These are phyloP conservation scores for Xylaria sp. DNA, from an alignment of 2,329 filamentous ascomycete genomes.

Conservation along the genomic window DNA sequence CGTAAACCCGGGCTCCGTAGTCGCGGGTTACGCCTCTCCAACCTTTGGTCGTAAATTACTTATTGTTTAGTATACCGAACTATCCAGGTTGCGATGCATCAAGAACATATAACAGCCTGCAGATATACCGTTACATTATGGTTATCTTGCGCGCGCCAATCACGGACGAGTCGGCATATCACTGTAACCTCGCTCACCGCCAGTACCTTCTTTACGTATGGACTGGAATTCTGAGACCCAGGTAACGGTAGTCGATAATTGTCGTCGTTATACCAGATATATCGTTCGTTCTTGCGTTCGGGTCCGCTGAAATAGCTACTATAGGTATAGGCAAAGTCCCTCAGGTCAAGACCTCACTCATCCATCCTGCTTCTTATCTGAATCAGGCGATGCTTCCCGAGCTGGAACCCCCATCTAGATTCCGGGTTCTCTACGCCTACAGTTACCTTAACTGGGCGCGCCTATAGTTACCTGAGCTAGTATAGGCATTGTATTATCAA, in stretches of 20 bases:
- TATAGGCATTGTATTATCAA: background rate
- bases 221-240: background rate
- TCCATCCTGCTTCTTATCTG: conserved; percentile 10
- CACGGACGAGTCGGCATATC: background rate
- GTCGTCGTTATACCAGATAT: conserved; percentile 10
- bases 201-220: conserved; percentile 1
- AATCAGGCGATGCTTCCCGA: background rate
- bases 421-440: conserved; percentile 11
- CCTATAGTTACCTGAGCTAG: conserved; percentile 3
- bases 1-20: conserved; percentile 12
- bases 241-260: conserved; percentile 3
- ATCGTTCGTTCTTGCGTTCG: conserved; percentile 28
- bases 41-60: background rate
- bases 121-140: conserved; percentile 18
- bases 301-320: conserved; percentile 9
- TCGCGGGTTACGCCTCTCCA: background rate
- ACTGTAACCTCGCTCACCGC: conserved; percentile 31
- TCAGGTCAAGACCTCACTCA: background rate
- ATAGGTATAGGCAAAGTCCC: background rate
- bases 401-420: conserved; percentile 16
- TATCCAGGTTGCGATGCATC: background rate
- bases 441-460: background rate
- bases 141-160: conserved; percentile 14
- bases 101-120: background rate
- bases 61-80: background rate